Percentiles rank a stretch among this genome's conserved stretches.
These are phyloP conservation scores for Leptographium procerum DNA, from an alignment of 2,329 filamentous ascomycete genomes.

Conservation along the genomic window DNA sequence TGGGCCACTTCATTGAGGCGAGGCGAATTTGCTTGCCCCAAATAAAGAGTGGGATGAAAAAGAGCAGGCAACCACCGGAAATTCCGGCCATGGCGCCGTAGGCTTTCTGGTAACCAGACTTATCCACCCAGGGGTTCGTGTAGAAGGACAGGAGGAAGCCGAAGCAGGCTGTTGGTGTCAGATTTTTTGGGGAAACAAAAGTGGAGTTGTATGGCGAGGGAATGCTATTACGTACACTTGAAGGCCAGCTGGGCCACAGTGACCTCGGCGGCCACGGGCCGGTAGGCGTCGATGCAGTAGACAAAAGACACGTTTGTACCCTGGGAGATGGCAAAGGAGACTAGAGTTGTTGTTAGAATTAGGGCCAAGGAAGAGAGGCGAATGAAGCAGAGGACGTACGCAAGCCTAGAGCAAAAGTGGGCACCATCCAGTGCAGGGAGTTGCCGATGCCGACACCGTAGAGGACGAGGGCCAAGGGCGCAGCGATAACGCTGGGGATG, in stretches of 20 bases:
- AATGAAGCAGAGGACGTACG: slow-evolving; percentile 18
- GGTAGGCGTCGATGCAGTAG: slow-evolving; percentile 44
- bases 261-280: slow-evolving; percentile 45
- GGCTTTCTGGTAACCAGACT: slow-evolving; percentile 36
- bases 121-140: slow-evolving; percentile 45
- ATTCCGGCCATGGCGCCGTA: slow-evolving; percentile 49
- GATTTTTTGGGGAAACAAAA: too few species aligned
- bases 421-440: slow-evolving; percentile 41
- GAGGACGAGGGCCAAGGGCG: slow-evolving; percentile 32
- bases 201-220: too few species aligned
- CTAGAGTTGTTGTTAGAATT: slow-evolving; percentile 26
- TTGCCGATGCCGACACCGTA: slow-evolving; percentile 36
- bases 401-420: slow-evolving; percentile 42
- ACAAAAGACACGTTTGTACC: not conserved
- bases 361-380: not conserved
- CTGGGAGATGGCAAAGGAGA: slow-evolving; percentile 32
- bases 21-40: slow-evolving; percentile 38
- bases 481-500: slow-evolving; percentile 36
- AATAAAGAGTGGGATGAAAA: slow-evolving; percentile 39
- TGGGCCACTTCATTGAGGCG: slow-evolving; percentile 34
- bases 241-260: slow-evolving; percentile 41
- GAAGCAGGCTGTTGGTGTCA: slow-evolving; percentile 24
- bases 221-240: slow-evolving; percentile 29
- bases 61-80: slow-evolving; percentile 30
- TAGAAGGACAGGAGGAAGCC: slow-evolving; percentile 50